Conservation (phyloP, 306 rosid species). For the Cucurbita maxima region DNA sequence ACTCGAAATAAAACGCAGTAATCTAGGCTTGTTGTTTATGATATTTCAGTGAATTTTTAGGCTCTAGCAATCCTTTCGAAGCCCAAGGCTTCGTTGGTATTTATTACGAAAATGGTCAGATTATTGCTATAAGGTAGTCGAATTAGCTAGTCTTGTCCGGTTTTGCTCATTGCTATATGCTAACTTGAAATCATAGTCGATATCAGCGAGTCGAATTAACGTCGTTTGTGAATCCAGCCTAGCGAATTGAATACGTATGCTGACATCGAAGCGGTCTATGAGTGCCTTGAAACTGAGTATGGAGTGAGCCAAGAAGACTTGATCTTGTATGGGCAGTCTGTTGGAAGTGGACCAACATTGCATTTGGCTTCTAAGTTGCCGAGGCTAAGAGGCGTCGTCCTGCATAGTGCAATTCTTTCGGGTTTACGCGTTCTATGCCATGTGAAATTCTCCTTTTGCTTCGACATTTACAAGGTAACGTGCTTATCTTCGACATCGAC, state of each 20-base stretch:
- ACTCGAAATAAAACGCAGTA: background rate
- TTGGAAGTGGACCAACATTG: conserved; percentile 94
- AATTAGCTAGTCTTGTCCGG: background rate
- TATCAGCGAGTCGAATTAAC: background rate
- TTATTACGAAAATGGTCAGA: background rate
- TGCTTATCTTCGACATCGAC: background rate
- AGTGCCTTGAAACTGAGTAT: conserved; percentile 77
- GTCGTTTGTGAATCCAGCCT: conserved; percentile 42
- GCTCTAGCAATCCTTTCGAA: no score
- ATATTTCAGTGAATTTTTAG: background rate
- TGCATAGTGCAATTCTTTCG: conserved; percentile 92
- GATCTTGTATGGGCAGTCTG: conserved; percentile 91
- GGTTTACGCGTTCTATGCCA: conserved; percentile 92
- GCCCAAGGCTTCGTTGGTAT: background rate
- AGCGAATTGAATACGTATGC: conserved; percentile 89
- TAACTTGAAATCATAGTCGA: background rate
- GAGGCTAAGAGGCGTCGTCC: conserved; percentile 79
- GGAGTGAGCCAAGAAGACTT: conserved; percentile 95
- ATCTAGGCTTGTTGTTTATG: background rate
- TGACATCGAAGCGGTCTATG: conserved; percentile 92
- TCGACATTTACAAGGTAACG: conserved; percentile 84
- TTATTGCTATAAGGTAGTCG: background rate
- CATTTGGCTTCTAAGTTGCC: conserved; percentile 95
- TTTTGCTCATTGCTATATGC: background rate
- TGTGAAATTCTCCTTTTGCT: conserved; percentile 72